Evolutionary conservation across 2,329 filamentous ascomycete genomes (phyloP).

Genomic region (Malbranchea zuffiana): DNA sequence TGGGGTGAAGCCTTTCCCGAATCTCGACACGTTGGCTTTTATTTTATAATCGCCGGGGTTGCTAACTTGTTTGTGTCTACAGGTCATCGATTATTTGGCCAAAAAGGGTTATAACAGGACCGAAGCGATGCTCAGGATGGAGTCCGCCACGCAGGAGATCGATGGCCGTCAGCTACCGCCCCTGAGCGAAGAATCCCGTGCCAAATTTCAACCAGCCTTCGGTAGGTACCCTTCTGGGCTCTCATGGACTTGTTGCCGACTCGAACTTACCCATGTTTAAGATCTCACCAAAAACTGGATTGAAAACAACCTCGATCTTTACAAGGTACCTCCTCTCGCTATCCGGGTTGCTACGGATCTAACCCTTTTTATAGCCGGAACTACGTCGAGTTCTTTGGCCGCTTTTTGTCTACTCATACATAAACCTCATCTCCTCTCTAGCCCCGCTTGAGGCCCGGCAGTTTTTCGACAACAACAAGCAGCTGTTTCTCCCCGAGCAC

Average conservation of each 20-base stretch:
- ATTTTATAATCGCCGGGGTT: too few species aligned
- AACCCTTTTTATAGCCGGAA: slow-evolving; percentile 52
- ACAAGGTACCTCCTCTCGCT: slow-evolving; percentile 54
- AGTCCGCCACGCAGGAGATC: slow-evolving; percentile 71
- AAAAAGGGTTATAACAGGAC: slow-evolving; percentile 93
- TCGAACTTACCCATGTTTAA: slow-evolving; percentile 14
- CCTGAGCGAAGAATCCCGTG: slow-evolving; percentile 59
- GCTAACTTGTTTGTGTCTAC: slow-evolving; percentile 12
- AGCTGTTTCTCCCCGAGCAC: slow-evolving; percentile 64
- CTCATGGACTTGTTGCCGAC: neutral
- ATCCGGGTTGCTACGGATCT: slow-evolving; percentile 2
- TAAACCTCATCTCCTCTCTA: slow-evolving; percentile 64
- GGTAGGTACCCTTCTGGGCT: slow-evolving; percentile 25
- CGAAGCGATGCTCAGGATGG: slow-evolving; percentile 82
- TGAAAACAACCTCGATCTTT: slow-evolving; percentile 83
- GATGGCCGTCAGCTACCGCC: slow-evolving; percentile 64
- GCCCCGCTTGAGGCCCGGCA: slow-evolving; percentile 60
- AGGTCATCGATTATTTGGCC: slow-evolving; percentile 87
- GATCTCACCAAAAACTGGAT: slow-evolving; percentile 69
- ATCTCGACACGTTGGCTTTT: too few species aligned
- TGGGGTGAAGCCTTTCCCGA: too few species aligned
- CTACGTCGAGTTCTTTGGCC: slow-evolving; percentile 83
- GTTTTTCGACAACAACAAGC: slow-evolving; percentile 60
- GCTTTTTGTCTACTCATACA: slow-evolving; percentile 82
- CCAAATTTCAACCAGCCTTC: slow-evolving; percentile 67